Conservation (phyloP, 2,329 filamentous ascomycete species). For the Penicillium expansum region DNA sequence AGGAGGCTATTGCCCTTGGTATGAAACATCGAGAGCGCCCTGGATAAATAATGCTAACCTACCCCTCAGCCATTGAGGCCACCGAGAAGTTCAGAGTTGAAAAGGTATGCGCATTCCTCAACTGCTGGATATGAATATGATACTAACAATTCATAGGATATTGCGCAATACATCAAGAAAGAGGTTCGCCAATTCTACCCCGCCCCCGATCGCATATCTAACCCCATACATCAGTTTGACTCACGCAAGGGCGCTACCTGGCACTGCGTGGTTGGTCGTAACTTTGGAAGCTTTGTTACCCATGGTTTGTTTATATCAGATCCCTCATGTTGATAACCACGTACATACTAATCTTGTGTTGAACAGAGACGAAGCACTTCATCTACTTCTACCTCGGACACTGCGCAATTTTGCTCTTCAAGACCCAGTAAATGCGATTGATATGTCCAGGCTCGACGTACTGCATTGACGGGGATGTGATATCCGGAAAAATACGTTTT, state of each 20-base stretch:
- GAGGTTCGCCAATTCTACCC: conserved; percentile 57
- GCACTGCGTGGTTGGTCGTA: conserved; percentile 98
- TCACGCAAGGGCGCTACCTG: conserved; percentile 95
- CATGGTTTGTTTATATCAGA: conserved; percentile 63
- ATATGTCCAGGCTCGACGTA: neutral
- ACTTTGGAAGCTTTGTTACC: conserved; percentile 98
- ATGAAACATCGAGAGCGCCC: conserved; percentile 41
- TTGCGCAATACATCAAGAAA: conserved; percentile 93
- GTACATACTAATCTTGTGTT: conserved; percentile 12
- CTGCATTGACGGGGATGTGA: neutral
- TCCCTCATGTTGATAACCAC: neutral
- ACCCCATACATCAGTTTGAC: conserved; percentile 67
- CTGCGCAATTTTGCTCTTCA: conserved; percentile 97
- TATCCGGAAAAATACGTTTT: conserved; percentile 8
- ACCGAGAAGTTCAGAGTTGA: conserved; percentile 71
- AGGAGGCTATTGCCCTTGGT: conserved; percentile 94
- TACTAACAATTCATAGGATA: conserved; percentile 62
- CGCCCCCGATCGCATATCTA: conserved; percentile 17
- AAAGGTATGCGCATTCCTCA: conserved; percentile 52
- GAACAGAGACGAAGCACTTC: conserved; percentile 94
- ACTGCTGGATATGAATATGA: neutral
- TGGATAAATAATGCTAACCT: conserved; percentile 27
- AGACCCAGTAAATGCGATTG: conserved; percentile 71
- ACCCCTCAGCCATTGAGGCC: conserved; percentile 60
- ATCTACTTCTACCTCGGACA: conserved; percentile 99